Base-by-base conservation (phyloP, 2,329 filamentous ascomycete genomes). In the Clathrospora elynae region DNA sequence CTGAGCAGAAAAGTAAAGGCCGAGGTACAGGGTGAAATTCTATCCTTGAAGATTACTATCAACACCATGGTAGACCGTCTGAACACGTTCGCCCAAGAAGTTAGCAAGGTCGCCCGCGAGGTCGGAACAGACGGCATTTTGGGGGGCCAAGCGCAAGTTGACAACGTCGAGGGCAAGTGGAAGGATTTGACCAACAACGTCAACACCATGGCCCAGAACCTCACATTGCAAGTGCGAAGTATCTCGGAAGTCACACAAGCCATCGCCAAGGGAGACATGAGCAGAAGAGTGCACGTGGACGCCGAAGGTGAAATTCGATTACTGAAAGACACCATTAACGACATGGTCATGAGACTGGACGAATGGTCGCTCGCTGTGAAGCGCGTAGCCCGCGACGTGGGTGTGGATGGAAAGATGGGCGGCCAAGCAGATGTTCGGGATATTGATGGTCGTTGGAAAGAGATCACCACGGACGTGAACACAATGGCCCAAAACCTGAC, bases 381-480 rank as follows among this genome's bases (percentile, higher is more conserved):
- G 73, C 83, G 91, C 59, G 92, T 99, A 19, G 92, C 92, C 45
- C 91, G 93, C 62, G 93, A 97, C 70, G 93, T 97, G 57, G 92
- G 92, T 55, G 92, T 97, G 37, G 93, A 97, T 63, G 92, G 92
- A 51, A 97, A 96, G 76, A 96, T 99, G 89, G 92, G 92, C 61
- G 92, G 92, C 12, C 93, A 99, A 70, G 93, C 92, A 49, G 91
- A 96, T 67, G 88, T 96, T 35, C 88, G 90, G 54, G 91, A 91
- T 45, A 85, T 97, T 46, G 90, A 91, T 59, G 92, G 92, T 51
- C 84, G 91, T 40, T 99, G 92, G 93, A 96, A 96, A 68, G 92
- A 99, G 70, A 97, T 99, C 61, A 97, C 93, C 0, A 92, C 90
- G 38, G 90, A 96, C 66, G 90, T 96, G 70, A 96, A 96, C 70